Evolutionary conservation across 2,329 filamentous ascomycete species (phyloP).

Genomic region (Diaporthe capsici): DNA sequence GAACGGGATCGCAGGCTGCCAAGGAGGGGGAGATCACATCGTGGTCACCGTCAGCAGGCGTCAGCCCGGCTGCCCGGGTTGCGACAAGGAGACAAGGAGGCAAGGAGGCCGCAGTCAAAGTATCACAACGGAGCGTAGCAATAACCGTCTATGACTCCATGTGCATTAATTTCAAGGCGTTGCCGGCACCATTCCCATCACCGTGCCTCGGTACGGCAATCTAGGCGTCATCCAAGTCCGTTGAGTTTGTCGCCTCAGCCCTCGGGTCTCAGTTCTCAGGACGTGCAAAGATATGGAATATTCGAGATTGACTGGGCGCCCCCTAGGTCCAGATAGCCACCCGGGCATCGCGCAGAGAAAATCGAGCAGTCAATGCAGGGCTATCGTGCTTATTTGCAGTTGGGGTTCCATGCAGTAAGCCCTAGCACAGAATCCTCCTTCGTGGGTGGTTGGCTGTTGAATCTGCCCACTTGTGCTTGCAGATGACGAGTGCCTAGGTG

Average conservation of each 20-base stretch:
- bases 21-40: background rate
- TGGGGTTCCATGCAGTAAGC: conserved; percentile 17
- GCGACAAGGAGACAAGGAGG: background rate
- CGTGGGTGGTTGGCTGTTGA: background rate
- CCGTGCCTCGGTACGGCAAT: conserved; percentile 7
- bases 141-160: conserved; percentile 6
- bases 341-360: background rate
- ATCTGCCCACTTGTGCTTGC: background rate
- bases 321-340: background rate
- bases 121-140: background rate
- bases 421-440: background rate
- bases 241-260: background rate
- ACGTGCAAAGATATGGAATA: background rate
- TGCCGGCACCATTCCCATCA: background rate
- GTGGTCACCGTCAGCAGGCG: conserved; percentile 9
- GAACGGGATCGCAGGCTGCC: background rate
- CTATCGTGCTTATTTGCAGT: conserved; percentile 7
- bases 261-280: background rate
- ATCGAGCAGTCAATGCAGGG: background rate
- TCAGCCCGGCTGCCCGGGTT: background rate
- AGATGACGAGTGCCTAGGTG: conserved; percentile 5
- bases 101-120: background rate
- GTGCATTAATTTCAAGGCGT: background rate
- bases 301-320: background rate
- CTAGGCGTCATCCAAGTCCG: conserved; percentile 20